Evolutionary conservation across 1,284 basidiomycete species (phyloP).

Genomic region (Sporisorium graminicola): DNA sequence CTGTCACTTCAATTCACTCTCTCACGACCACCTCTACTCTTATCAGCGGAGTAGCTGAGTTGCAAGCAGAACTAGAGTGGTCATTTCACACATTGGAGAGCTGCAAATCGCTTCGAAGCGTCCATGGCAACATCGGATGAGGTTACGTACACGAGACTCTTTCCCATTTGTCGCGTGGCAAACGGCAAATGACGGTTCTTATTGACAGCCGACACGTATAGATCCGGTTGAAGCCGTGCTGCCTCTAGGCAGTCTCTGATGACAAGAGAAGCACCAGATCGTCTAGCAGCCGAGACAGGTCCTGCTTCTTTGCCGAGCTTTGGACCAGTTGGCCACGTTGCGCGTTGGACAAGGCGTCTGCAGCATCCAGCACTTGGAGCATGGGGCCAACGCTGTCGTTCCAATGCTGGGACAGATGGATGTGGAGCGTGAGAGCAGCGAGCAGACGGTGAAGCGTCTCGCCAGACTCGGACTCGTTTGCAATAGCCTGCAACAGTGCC

Average conservation of each 20-base stretch:
- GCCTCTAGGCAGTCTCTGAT: not conserved
- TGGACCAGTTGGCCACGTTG: conserved; percentile 14
- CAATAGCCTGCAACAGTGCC: conserved; percentile 81
- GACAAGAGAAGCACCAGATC: conserved; percentile 33
- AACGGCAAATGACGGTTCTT: not conserved
- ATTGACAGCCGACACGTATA: not conserved
- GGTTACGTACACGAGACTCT: not conserved
- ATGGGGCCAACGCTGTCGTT: conserved; percentile 77
- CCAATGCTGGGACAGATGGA: conserved; percentile 75
- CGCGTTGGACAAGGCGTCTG: conserved; percentile 15
- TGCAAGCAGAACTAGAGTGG: not conserved
- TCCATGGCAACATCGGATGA: not conserved
- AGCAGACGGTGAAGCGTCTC: conserved; percentile 78
- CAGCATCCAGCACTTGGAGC: conserved; percentile 77
- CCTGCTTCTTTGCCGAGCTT: conserved; percentile 30
- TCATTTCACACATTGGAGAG: not conserved
- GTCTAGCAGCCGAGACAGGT: conserved; percentile 22
- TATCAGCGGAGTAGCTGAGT: conserved; percentile 2
- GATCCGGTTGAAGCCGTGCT: not conserved
- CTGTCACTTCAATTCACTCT: not conserved
- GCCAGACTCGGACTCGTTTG: conserved; percentile 78
- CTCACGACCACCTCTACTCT: not conserved
- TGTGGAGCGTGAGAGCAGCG: conserved; percentile 79
- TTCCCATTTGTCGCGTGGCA: not conserved
- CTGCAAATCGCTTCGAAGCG: not conserved